Conservation (phyloP, 2,329 filamentous ascomycete genomes). For the Penicillium expansum region DNA sequence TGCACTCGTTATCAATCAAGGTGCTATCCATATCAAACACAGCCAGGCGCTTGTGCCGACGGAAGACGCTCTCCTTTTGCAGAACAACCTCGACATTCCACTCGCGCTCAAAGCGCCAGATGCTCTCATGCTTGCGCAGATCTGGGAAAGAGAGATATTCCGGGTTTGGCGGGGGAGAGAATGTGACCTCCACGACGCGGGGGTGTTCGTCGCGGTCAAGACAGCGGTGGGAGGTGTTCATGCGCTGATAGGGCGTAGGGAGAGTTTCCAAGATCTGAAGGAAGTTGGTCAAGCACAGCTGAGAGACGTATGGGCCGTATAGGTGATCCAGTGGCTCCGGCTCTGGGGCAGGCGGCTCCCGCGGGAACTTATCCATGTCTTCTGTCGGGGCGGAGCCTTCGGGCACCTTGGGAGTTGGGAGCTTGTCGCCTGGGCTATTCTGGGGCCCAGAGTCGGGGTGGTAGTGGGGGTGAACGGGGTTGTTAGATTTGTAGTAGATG, state of each 20-base stretch:
- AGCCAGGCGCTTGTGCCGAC: slow-evolving; percentile 77
- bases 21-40: slow-evolving; percentile 99
- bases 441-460: slow-evolving; percentile 49
- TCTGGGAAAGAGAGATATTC: slow-evolving; percentile 58
- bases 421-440: slow-evolving; percentile 34
- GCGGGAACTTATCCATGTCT: slow-evolving; percentile 53
- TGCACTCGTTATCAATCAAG: slow-evolving; percentile 94
- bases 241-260: slow-evolving; percentile 50
- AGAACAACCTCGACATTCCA: slow-evolving; percentile 85
- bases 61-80: slow-evolving; percentile 69
- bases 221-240: slow-evolving; percentile 48
- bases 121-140: slow-evolving; percentile 73
- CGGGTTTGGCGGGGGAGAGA: slow-evolving; percentile 50
- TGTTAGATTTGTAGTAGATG: slow-evolving; percentile 48
- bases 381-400: slow-evolving; percentile 51
- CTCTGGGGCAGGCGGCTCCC: slow-evolving; percentile 54
- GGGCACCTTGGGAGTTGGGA: slow-evolving; percentile 42
- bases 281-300: slow-evolving; percentile 57
- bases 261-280: slow-evolving; percentile 51
- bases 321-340: slow-evolving; percentile 56
- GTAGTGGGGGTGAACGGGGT: slow-evolving; percentile 45
- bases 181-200: slow-evolving; percentile 53
- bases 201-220: slow-evolving; percentile 49
- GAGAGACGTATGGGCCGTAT: slow-evolving; percentile 54
- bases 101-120: slow-evolving; percentile 80